phyloP scores from a whole-genome alignment of 2,329 filamentous ascomycete genomes.

The Ophiocordyceps camponoti-rufipedis region DNA sequence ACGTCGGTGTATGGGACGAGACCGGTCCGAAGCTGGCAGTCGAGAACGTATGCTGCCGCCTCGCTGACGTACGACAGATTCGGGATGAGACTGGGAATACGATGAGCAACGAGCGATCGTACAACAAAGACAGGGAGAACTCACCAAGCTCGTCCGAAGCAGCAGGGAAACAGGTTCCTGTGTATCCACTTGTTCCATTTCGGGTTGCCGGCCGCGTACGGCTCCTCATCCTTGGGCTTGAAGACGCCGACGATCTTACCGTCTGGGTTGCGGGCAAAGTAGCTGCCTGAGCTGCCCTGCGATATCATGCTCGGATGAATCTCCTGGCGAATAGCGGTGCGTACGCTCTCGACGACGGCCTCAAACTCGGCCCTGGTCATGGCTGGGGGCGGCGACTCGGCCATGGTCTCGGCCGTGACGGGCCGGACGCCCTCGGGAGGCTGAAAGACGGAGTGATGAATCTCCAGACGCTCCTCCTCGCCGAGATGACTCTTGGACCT shows the following conservation, averaged over 20 bases:
- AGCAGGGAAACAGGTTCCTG: constrained; percentile 90
- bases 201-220: constrained; percentile 88
- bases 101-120: not conserved
- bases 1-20: constrained; percentile 95
- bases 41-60: constrained; percentile 88
- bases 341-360: constrained; percentile 74
- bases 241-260: constrained; percentile 96
- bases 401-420: constrained; percentile 55
- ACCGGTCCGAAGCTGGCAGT: constrained; percentile 74
- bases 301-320: constrained; percentile 91
- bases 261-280: constrained; percentile 82
- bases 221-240: constrained; percentile 97
- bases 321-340: constrained; percentile 72
- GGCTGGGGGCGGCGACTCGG: constrained; percentile 41
- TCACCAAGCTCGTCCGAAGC: constrained; percentile 79
- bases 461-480: constrained; percentile 79
- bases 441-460: constrained; percentile 94
- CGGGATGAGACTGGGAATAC: constrained; percentile 52
- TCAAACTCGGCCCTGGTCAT: constrained; percentile 76
- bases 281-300: constrained; percentile 93
- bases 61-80: constrained; percentile 97
- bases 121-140: constrained; percentile 6
- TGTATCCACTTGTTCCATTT: constrained; percentile 99
- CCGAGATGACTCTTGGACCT: constrained; percentile 52
- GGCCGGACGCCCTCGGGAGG: constrained; percentile 75